Base-by-base conservation (phyloP, 192 early-diverging fungal species). In the Backusella tarrabulga region DNA sequence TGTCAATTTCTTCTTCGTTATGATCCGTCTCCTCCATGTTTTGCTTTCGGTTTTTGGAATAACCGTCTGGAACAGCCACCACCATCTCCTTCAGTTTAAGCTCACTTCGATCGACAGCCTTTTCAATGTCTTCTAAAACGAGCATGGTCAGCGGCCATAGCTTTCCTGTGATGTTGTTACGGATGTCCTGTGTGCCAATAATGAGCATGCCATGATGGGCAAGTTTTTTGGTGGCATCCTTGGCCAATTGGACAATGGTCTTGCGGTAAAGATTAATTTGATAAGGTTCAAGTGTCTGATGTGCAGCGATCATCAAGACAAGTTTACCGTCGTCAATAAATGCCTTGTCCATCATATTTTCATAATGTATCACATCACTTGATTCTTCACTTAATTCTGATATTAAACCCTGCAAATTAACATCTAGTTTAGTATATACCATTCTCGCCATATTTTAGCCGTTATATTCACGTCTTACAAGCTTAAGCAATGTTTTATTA, bases 351-450 rank as follows among this genome's bases (percentile, higher is more conserved):
- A 90, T 81, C 77, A 95, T 84, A 23, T 90, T 89, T 17, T 83
- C 87, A 70, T 92, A 90, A 73, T 94, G 93, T 7, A 87, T 87
- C 29, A 87, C 83, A 77, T 95, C 94, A 34, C 87, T 90, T n/a
- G 90, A 90, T 52, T 91, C 89, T 72, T 95, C 93, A 79, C 92
- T 91, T 42, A 97, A 78, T 35, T 95, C 94, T 6, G 94, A 95
- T 11, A 94, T 89, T 11, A 96, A 80, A 0, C 95, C 95, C 86
- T 88, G 35, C 26, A 38, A 23, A 29, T 21, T 26, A 34, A 56
- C 12, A 63, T 44, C 42, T 17, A 19, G 42, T 44, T 44, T 44
- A 44, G 14, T 44, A 3, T 17, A 44, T 44, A 44, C 42, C 42
- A 19, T 44, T 17, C 12, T 32, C 23, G 29, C 14, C 56, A 3